Percentiles rank a stretch among this genome's conserved stretches.
These are phyloP conservation scores for Populus tremula DNA, from an alignment of 345 rosid species.

Conservation along the genomic window DNA sequence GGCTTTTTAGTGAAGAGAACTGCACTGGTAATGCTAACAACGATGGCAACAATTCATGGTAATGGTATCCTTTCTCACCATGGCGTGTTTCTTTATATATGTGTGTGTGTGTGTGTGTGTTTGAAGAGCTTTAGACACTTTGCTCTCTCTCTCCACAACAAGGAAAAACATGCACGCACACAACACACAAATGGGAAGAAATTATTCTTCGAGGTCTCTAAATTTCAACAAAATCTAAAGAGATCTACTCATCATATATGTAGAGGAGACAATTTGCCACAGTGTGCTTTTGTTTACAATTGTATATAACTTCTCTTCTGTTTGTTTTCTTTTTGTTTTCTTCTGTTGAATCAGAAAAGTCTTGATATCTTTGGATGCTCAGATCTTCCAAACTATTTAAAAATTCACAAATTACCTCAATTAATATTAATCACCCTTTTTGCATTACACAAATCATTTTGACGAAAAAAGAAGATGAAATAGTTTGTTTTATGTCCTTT, in stretches of 20 bases:
- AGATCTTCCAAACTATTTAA: conserved; percentile 9
- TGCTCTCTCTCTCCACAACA: neutral
- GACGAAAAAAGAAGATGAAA: too few species aligned
- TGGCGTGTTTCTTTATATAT: neutral
- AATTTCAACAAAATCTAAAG: conserved; percentile 18
- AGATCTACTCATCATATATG: conserved; percentile 21
- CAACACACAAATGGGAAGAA: conserved; percentile 1
- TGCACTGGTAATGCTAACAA: conserved; percentile 36
- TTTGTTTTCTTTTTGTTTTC: neutral
- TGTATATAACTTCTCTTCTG: neutral
- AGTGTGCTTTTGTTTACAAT: neutral
- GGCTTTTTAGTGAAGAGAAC: conserved; percentile 37
- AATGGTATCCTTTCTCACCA: conserved; percentile 3
- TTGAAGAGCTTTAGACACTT: neutral
- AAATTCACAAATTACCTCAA: too few species aligned
- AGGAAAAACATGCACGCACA: conserved; percentile 8
- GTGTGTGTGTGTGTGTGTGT: neutral
- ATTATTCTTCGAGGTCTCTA: conserved; percentile 10
- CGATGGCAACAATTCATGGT: conserved; percentile 51
- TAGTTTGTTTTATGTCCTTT: too few species aligned
- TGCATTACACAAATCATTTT: too few species aligned
- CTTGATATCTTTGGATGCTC: conserved; percentile 26
- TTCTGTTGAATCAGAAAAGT: conserved; percentile 12
- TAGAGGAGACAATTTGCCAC: conserved; percentile 13
- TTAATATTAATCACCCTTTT: too few species aligned